A percentile compares a stretch with the other conserved stretches of the same genome.
These are phyloP conservation scores for Globisporangium nodosum DNA, from an alignment of 352 stramenopile species.

Conservation along the genomic window DNA sequence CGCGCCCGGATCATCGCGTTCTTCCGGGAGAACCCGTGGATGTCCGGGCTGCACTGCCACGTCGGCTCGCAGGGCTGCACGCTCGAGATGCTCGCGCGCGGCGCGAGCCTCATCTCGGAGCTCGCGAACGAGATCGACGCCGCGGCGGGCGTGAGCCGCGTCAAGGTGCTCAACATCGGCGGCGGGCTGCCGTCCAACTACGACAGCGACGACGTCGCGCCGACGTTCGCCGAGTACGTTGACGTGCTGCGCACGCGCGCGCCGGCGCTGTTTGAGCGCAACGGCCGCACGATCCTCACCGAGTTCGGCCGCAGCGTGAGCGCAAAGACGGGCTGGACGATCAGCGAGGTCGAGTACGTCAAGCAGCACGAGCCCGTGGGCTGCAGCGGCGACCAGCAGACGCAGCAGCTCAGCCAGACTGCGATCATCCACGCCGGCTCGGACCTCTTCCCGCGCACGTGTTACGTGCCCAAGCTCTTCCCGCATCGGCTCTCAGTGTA, in stretches of 20 bases:
- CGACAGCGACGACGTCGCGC: constrained; percentile 53
- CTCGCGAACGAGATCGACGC: constrained; percentile 83
- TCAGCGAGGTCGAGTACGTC: constrained; percentile 89
- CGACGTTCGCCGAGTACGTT: constrained; percentile 84
- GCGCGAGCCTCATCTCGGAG: constrained; percentile 59
- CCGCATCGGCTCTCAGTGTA: constrained; percentile 80
- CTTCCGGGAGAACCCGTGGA: constrained; percentile 82
- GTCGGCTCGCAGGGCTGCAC: constrained; percentile 81
- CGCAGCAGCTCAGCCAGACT: constrained; percentile 36
- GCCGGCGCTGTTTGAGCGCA: constrained; percentile 80
- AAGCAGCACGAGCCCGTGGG: constrained; percentile 54
- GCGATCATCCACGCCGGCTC: constrained; percentile 88
- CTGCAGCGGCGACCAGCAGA: background rate
- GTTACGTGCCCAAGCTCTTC: constrained; percentile 79
- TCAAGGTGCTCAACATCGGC: constrained; percentile 90
- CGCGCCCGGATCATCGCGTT: constrained; percentile 55
- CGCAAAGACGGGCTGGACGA: constrained; percentile 81
- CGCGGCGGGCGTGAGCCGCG: constrained; percentile 52
- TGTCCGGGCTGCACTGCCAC: constrained; percentile 86
- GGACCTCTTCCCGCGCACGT: constrained; percentile 86
- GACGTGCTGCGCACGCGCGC: constrained; percentile 54
- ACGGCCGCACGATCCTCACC: constrained; percentile 79
- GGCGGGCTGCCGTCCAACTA: constrained; percentile 90
- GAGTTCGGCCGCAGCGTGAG: constrained; percentile 89
- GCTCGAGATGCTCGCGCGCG: constrained; percentile 82